These are phyloP conservation scores for Arthroderma sp. DNA, from an alignment of 2,329 filamentous ascomycete genomes.

Conservation along the genomic window DNA sequence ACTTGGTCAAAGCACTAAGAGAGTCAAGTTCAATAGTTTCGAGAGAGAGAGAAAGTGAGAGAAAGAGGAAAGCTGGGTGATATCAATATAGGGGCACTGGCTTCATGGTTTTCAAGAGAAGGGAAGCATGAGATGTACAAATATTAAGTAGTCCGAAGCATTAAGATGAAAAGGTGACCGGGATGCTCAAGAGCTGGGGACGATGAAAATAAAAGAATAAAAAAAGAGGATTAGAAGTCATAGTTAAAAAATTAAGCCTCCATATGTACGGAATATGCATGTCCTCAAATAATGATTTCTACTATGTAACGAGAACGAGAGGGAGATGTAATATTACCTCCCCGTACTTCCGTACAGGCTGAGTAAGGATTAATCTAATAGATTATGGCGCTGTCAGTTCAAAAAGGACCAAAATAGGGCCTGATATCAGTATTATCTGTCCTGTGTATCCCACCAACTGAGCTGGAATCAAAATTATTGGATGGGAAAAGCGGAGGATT, in stretches of 20 bases:
- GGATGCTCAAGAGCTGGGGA: constrained; percentile 1
- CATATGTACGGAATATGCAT: constrained; percentile 3
- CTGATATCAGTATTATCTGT: constrained; percentile 9
- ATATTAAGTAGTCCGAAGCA: constrained; percentile 5
- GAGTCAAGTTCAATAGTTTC: not conserved
- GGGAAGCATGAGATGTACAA: not conserved
- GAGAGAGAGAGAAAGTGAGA: not conserved
- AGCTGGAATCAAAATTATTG: constrained; percentile 12
- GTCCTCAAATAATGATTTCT: constrained; percentile 1
- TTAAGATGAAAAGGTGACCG: not conserved
- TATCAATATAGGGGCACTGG: not conserved
- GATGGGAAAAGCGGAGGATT: constrained; percentile 14
- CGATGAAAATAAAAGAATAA: not conserved
- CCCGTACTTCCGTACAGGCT: not conserved
- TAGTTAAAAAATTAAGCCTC: not conserved
- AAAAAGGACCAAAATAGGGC: constrained; percentile 10
- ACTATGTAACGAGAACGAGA: constrained; percentile 5
- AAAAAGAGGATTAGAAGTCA: not conserved
- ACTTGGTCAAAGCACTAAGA: not conserved
- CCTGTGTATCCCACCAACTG: constrained; percentile 13
- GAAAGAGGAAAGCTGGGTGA: not conserved
- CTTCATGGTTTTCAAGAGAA: not conserved
- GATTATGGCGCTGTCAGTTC: constrained; percentile 7
- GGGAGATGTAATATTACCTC: constrained; percentile 4
- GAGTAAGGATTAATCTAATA: constrained; percentile 5